Conservation (phyloP, 208 protist species). For the Leishmania lainsoni region DNA sequence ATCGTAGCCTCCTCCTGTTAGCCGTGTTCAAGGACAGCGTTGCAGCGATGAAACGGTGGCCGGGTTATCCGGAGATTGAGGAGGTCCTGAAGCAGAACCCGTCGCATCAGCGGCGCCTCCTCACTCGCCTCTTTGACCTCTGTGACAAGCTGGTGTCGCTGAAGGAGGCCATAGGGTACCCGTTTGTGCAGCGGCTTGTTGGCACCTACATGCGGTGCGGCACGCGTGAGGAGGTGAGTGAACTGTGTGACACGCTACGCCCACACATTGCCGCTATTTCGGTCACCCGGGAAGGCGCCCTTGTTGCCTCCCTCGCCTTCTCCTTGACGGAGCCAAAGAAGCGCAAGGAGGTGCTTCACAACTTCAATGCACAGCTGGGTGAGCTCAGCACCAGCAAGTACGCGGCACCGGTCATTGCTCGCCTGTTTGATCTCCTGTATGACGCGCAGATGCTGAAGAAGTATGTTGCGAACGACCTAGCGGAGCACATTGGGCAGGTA, state of each 20-base stretch:
- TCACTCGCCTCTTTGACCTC: slow-evolving; percentile 83
- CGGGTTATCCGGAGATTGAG: slow-evolving; percentile 81
- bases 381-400: slow-evolving; percentile 82
- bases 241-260: slow-evolving; percentile 85
- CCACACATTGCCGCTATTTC: slow-evolving; percentile 73
- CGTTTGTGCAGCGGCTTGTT: slow-evolving; percentile 88
- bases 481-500: slow-evolving; percentile 63
- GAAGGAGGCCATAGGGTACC: slow-evolving; percentile 82
- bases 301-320: slow-evolving; percentile 82
- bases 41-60: slow-evolving; percentile 86
- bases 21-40: slow-evolving; percentile 87
- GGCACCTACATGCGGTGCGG: slow-evolving; percentile 67
- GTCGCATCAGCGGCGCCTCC: slow-evolving; percentile 71
- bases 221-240: slow-evolving; percentile 80
- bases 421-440: slow-evolving; percentile 88
- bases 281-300: slow-evolving; percentile 71
- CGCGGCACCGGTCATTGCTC: slow-evolving; percentile 81
- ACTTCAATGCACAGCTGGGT: slow-evolving; percentile 67
- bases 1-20: slow-evolving; percentile 78
- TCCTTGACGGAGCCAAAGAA: slow-evolving; percentile 79
- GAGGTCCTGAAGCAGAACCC: slow-evolving; percentile 64
- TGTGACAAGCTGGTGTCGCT: slow-evolving; percentile 89
- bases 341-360: slow-evolving; percentile 81
- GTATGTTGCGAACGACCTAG: slow-evolving; percentile 76
- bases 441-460: slow-evolving; percentile 85